Percentiles rank a stretch among this genome's conserved stretches.
phyloP scores from a whole-genome alignment of 2,329 filamentous ascomycete genomes.

The Lachnellula cervina region DNA sequence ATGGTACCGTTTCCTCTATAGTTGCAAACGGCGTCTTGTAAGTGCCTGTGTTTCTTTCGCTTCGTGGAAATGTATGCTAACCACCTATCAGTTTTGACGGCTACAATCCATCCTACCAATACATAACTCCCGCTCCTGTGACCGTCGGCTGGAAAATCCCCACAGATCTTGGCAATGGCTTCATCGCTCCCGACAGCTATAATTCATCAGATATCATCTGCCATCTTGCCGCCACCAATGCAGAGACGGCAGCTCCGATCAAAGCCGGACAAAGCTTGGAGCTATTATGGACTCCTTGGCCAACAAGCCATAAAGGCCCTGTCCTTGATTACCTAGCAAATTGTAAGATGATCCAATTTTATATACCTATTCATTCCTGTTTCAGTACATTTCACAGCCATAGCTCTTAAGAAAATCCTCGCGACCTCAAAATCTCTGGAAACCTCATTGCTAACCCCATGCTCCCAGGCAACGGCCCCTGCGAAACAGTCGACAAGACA shows the following conservation, averaged over 20 bases:
- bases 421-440: not conserved
- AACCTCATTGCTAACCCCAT: not conserved
- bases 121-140: slow-evolving; percentile 34
- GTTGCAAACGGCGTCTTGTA: slow-evolving; percentile 30
- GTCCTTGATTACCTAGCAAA: slow-evolving; percentile 31
- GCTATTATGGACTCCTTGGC: slow-evolving; percentile 54
- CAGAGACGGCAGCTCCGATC: slow-evolving; percentile 47
- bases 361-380: no score
- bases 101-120: slow-evolving; percentile 28
- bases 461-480: slow-evolving; percentile 31
- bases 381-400: no score
- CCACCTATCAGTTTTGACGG: slow-evolving; percentile 32
- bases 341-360: slow-evolving; percentile 6
- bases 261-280: slow-evolving; percentile 45
- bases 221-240: slow-evolving; percentile 52
- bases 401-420: no score
- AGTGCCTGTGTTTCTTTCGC: not conserved
- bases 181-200: slow-evolving; percentile 44
- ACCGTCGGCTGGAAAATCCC: slow-evolving; percentile 50
- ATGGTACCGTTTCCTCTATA: slow-evolving; percentile 26
- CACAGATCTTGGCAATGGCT: slow-evolving; percentile 46
- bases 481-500: slow-evolving; percentile 37
- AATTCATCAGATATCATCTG: slow-evolving; percentile 52
- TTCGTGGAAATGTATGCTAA: slow-evolving; percentile 1
- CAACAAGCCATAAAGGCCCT: slow-evolving; percentile 50